A percentile compares a stretch with the other conserved stretches of the same genome.
Evolutionary conservation across 805 yeast species (phyloP).

Genomic region (Candida michaelii): DNA sequence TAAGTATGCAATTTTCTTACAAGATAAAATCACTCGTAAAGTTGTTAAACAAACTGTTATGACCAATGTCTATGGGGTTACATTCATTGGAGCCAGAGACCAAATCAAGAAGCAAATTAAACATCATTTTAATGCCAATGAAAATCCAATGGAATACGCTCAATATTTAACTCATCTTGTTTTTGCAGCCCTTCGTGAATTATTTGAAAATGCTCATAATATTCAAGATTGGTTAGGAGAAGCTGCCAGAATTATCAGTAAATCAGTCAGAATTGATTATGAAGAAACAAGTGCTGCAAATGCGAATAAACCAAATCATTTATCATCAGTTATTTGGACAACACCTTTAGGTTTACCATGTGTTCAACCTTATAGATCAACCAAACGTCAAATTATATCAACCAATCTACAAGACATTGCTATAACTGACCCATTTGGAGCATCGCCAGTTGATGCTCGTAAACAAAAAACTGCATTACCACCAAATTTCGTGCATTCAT

Average conservation of each 20-base stretch:
- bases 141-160: constrained; percentile 31
- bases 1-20: constrained; percentile 52
- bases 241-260: constrained; percentile 77
- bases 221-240: constrained; percentile 96
- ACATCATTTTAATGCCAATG: constrained; percentile 48
- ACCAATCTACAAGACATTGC: constrained; percentile 88
- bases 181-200: constrained; percentile 77
- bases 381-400: constrained; percentile 60
- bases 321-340: constrained; percentile 96
- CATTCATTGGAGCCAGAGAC: constrained; percentile 86
- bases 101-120: constrained; percentile 81
- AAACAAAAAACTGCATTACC: constrained; percentile 94
- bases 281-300: constrained; percentile 40
- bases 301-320: constrained; percentile 55
- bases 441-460: constrained; percentile 79
- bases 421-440: constrained; percentile 83
- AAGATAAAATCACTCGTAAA: constrained; percentile 73
- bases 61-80: constrained; percentile 98
- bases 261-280: constrained; percentile 61
- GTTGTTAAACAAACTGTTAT: constrained; percentile 95
- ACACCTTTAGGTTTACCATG: constrained; percentile 94
- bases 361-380: constrained; percentile 91
- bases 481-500: constrained; percentile 90
- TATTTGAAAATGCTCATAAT: constrained; percentile 88
- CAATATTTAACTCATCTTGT: constrained; percentile 75